Evolutionary conservation across 768 basidiomycete genomes (phyloP).

Genomic region (Lentinula guzmanii): DNA sequence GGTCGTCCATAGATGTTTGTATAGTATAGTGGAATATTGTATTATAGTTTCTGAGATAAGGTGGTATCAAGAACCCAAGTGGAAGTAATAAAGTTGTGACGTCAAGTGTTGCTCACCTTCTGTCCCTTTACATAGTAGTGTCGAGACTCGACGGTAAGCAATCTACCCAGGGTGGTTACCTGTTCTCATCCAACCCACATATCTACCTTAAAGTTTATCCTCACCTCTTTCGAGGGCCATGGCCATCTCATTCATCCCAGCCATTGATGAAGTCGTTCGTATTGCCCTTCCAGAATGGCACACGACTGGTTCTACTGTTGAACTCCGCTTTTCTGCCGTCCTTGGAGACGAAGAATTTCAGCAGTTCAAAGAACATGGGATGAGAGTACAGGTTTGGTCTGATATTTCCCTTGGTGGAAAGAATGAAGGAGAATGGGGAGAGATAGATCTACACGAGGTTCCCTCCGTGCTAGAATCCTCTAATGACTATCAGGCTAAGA

Average conservation of each 20-base stretch:
- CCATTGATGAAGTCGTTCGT: constrained; percentile 26
- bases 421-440: constrained; percentile 24
- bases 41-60: too few species aligned
- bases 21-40: background rate
- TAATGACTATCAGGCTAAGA: background rate
- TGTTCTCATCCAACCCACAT: background rate
- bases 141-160: background rate
- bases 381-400: constrained; percentile 38
- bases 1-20: background rate
- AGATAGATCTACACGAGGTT: constrained; percentile 22
- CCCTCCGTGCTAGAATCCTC: background rate
- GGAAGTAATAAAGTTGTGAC: background rate
- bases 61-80: background rate
- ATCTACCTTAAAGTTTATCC: background rate
- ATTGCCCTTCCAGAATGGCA: constrained; percentile 17
- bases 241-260: constrained; percentile 32
- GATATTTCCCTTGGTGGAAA: constrained; percentile 21
- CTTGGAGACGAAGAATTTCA: constrained; percentile 24
- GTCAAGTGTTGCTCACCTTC: background rate
- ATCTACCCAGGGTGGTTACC: background rate
- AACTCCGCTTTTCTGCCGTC: constrained; percentile 31
- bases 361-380: constrained; percentile 21
- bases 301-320: constrained; percentile 9
- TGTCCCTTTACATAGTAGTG: background rate
- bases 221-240: constrained; percentile 14